These are phyloP conservation scores for Chimonanthus salicifolius DNA, from an alignment of 164 flowering plant species.

Conservation along the genomic window DNA sequence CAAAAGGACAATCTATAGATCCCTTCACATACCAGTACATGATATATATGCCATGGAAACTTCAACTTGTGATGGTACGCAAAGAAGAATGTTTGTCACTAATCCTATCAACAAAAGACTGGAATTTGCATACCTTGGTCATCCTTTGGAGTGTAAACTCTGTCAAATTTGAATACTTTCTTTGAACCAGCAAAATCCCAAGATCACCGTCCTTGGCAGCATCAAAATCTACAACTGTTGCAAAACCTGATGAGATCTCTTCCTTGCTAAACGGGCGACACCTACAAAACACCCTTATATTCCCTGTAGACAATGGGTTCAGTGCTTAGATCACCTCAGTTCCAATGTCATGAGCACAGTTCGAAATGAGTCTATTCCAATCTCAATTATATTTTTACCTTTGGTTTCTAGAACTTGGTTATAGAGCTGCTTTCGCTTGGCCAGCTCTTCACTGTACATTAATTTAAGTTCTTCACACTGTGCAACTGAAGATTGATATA, in stretches of 20 bases:
- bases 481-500: conserved; percentile 40
- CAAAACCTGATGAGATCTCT: conserved; percentile 44
- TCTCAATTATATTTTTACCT: conserved; percentile 32
- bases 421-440: conserved; percentile 61
- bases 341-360: not conserved
- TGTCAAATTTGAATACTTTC: conserved; percentile 72
- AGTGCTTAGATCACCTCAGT: not conserved
- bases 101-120: not conserved
- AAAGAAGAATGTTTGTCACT: too few relatives aligned
- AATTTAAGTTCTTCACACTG: conserved; percentile 85
- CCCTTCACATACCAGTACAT: too few relatives aligned
- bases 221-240: conserved; percentile 68
- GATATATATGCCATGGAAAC: too few relatives aligned
- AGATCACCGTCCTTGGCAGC: conserved; percentile 84
- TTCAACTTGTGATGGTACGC: too few relatives aligned
- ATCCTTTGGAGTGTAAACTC: conserved; percentile 77
- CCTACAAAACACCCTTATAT: conserved; percentile 88
- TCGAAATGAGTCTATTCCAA: not conserved
- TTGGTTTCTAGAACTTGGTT: conserved; percentile 75
- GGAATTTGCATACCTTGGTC: conserved; percentile 51
- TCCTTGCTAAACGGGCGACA: conserved; percentile 73
- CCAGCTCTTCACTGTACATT: conserved; percentile 71
- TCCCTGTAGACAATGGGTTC: conserved; percentile 40
- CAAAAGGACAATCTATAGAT: too few relatives aligned
- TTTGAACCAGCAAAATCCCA: conserved; percentile 45